Base-by-base conservation (phyloP, 2,329 filamentous ascomycete genomes). In the Calonectria leucothoes region DNA sequence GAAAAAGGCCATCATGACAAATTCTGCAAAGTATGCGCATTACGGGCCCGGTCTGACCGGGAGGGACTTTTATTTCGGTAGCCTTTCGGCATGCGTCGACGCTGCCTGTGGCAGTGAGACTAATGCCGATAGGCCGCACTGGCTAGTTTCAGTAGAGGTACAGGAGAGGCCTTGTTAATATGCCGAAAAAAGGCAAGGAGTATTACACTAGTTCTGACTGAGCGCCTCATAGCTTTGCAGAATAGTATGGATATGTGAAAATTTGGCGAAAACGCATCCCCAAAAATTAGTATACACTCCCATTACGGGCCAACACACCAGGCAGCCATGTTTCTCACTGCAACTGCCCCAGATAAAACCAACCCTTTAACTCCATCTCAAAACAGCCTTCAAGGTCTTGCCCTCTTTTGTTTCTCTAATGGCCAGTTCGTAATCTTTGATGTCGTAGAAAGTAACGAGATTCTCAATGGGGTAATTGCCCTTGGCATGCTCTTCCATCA, bases 321-420 rank as follows among this genome's bases (percentile, higher is more conserved):
- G 8, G 6, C n/a, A 45, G 23, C 42, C 42, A 23, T n/a, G 12
- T 11, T 4, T 3, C 20, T 23, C 42, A 23, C 20, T 23, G 10
- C 7, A 20, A 3, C 2, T 11, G 12, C 23, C n/a, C n/a, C 11
- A 6, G n/a, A n/a, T 8, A 12, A 45, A 23, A 8, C 3, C 42
- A 8, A 5, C 12, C 25, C 5, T 31, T 15, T 57, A 70, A 11
- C 92, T 66, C 69, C 69, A 71, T 29, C 33, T 71, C 15, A 71
- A 37, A n/a, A 71, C 69, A 1, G 69, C 69, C 52, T 71, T 71
- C 31, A 71, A 67, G 1, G 69, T 67, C 45, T 63, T 67, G 27
- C 69, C 69, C 4, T 66, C 55, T 17, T 71, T 71, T 15, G 64
- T 63, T n/a, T 71, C 69, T 20, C 23, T 52, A 5, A 71, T 67